These are phyloP conservation scores for Oryza glaberrima DNA, from an alignment of 176 grass and related monocot species.

Conservation along the genomic window DNA sequence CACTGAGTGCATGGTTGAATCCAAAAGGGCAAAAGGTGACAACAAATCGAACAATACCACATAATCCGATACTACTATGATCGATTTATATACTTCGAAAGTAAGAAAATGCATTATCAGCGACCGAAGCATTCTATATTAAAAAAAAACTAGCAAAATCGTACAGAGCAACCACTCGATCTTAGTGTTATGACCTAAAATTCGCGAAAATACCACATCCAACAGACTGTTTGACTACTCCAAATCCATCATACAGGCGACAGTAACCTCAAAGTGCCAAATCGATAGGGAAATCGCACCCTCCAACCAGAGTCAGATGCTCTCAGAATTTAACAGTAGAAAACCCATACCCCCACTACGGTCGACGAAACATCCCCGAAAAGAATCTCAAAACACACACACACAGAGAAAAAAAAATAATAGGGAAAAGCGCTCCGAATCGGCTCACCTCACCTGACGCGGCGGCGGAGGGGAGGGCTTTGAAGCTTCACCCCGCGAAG, in stretches of 20 bases:
- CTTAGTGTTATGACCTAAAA: slow-evolving; percentile 15
- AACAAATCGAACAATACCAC: slow-evolving; percentile 29
- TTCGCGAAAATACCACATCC: background rate
- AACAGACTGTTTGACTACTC: slow-evolving; percentile 9
- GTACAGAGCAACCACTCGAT: background rate
- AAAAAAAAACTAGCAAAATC: slow-evolving; percentile 14
- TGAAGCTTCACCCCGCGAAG: slow-evolving; percentile 23
- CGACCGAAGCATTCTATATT: background rate
- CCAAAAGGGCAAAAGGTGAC: slow-evolving; percentile 35
- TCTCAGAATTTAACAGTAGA: slow-evolving; percentile 7
- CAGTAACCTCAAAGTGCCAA: background rate
- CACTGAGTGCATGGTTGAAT: slow-evolving; percentile 33
- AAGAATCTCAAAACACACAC: too few species aligned
- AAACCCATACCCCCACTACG: background rate
- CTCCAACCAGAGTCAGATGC: slow-evolving; percentile 4
- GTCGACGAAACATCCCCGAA: slow-evolving; percentile 1
- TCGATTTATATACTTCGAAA: background rate
- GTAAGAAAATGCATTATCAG: background rate
- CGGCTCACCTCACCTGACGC: slow-evolving; percentile 40
- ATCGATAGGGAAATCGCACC: background rate
- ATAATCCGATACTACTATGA: background rate
- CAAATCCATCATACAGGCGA: background rate
- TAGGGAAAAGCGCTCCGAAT: background rate
- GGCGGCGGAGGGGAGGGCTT: background rate
- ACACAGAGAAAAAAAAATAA: too few species aligned